Percentiles rank a stretch among this genome's conserved stretches.
Evolutionary conservation across 768 basidiomycete species (phyloP).

Genomic region (Cubamyces sp.): DNA sequence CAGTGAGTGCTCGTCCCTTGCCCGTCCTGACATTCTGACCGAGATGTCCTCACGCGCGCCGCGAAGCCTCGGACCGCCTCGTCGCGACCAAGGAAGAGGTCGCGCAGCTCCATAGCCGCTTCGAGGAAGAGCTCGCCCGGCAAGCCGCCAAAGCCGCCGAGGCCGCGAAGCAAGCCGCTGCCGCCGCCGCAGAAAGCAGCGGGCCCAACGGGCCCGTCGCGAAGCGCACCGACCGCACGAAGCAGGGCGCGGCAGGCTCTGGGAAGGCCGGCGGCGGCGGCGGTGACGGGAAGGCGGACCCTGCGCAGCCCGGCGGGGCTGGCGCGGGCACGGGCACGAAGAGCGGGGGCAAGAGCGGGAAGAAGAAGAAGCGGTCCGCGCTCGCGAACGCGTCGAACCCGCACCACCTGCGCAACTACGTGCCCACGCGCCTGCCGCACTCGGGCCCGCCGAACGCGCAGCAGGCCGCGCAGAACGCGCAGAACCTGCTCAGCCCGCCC

Average conservation of each 20-base stretch:
- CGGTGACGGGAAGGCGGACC: neutral
- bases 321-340: constrained; percentile 20
- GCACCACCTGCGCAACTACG: constrained; percentile 93
- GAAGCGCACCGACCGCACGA: constrained; percentile 44
- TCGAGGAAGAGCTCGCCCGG: constrained; percentile 73
- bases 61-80: constrained; percentile 72
- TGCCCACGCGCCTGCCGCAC: constrained; percentile 77
- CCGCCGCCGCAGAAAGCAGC: constrained; percentile 26
- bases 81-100: constrained; percentile 72
- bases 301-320: constrained; percentile 1
- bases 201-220: constrained; percentile 39
- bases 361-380: constrained; percentile 94
- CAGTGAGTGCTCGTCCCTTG: constrained; percentile 61
- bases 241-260: constrained; percentile 42
- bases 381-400: constrained; percentile 94
- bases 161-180: constrained; percentile 53
- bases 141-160: constrained; percentile 63
- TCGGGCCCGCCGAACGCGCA: constrained; percentile 41
- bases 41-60: constrained; percentile 3
- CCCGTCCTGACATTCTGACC: constrained; percentile 28
- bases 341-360: constrained; percentile 41
- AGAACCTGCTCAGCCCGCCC: constrained; percentile 58
- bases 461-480: constrained; percentile 47
- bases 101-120: constrained; percentile 61
- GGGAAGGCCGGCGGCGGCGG: constrained; percentile 43